Base-by-base conservation (phyloP, 2,329 filamentous ascomycete species). In the Hymenoscyphus infarciens region DNA sequence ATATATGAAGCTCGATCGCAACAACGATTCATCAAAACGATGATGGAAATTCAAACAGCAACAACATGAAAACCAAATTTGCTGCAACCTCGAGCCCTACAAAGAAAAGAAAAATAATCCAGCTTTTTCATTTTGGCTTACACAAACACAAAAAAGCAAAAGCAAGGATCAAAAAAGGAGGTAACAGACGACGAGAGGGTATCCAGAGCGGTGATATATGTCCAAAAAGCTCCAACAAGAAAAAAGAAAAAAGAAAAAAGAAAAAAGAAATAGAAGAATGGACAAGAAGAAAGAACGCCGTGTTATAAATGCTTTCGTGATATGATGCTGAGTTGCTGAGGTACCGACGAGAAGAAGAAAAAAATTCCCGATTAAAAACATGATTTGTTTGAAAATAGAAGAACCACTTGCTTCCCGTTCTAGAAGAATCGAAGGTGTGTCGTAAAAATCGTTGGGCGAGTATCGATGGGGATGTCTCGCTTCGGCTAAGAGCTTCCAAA, bases 401-500 rank as follows among this genome's bases (percentile, higher is more conserved):
- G n/a, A 45, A 45, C 16, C 16, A 19, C 39, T 19, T 19, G 16
- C 19, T 19, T n/a, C 42, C 42, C 7, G 42, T 49, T 22, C n/a
- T 49, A 22, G n/a, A 49, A n/a, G 42, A 49, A 49, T 49, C n/a
- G 42, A 49, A 22, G 42, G n/a, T 10, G 42, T 11, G 42, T 49
- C 42, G 42, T 49, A 22, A 49, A 49, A 22, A 10, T 19, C n/a
- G 42, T 49, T 19, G 42, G 42, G 42, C 25, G 25, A 27, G 25
- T 2, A 27, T 27, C 1, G 19, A 22, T 8, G 45, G 22, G 42
- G 42, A 6, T 10, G 6, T 22, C 45, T 52, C 45, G 45, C 45
- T 45, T 31, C 22, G 42, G 16, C 56, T 66, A 69, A 54, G 65
- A 62, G 61, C 64, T 68, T 54, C 69, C 68, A 61, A 68, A 72